phyloP scores from a whole-genome alignment of 2,329 filamentous ascomycete genomes.

The Grosmannia penicillata region DNA sequence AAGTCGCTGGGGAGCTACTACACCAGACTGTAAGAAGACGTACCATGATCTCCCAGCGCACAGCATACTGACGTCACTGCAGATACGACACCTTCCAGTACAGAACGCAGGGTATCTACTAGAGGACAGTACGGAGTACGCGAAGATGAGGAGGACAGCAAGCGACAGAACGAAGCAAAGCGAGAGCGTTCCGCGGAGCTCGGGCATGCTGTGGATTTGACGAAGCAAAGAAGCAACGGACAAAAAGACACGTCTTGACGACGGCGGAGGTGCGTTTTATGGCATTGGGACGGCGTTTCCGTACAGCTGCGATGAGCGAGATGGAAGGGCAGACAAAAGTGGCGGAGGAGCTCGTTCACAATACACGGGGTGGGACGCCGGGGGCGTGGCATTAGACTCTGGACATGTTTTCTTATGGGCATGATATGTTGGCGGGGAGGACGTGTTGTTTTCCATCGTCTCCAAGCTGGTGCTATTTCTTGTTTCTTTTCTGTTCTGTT shows the following conservation, averaged over 20 bases:
- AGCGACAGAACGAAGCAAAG: neutral
- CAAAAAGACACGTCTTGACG: too few relatives aligned
- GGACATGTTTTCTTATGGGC: neutral
- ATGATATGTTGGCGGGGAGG: neutral
- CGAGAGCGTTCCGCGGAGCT: too few relatives aligned
- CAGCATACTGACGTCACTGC: slow-evolving; percentile 6
- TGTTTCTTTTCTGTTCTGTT: too few relatives aligned
- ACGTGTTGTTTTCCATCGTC: too few relatives aligned
- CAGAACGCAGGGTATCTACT: slow-evolving; percentile 78
- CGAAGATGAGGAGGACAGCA: neutral
- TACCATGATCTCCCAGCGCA: neutral
- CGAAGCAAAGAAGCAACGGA: too few relatives aligned
- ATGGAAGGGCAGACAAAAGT: neutral
- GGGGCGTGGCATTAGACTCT: neutral
- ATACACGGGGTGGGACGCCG: neutral
- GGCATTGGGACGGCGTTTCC: slow-evolving; percentile 8
- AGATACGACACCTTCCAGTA: slow-evolving; percentile 82
- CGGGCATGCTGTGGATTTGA: too few relatives aligned
- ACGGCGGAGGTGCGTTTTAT: too few relatives aligned
- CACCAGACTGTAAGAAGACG: slow-evolving; percentile 69
- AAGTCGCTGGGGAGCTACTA: slow-evolving; percentile 82
- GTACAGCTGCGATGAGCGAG: neutral
- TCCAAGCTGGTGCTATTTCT: neutral
- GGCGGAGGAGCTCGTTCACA: neutral
- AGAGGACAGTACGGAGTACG: slow-evolving; percentile 11